phyloP scores from a whole-genome alignment of 352 stramenopile genomes.

The Phytophthora colocasiae region DNA sequence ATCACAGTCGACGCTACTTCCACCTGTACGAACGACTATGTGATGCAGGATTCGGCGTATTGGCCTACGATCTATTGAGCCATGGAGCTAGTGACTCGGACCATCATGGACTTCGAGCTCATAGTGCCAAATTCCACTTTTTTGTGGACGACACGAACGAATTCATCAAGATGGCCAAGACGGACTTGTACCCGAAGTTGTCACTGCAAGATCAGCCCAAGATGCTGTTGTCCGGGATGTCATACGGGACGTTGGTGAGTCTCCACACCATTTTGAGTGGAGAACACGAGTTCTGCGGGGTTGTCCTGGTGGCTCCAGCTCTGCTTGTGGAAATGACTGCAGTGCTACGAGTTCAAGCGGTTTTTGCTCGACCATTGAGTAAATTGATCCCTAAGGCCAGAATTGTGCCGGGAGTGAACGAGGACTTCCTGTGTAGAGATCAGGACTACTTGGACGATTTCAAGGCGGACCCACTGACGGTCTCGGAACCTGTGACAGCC shows the following conservation, averaged over 20 bases:
- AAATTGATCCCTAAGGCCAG: constrained; percentile 53
- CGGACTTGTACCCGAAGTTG: constrained; percentile 38
- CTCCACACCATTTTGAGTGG: constrained; percentile 62
- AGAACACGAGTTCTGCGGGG: constrained; percentile 47
- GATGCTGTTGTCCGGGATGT: constrained; percentile 69
- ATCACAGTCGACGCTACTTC: constrained; percentile 56
- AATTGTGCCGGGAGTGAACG: constrained; percentile 69
- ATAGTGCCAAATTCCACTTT: constrained; percentile 47
- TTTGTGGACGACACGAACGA: constrained; percentile 66
- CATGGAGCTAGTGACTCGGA: constrained; percentile 54
- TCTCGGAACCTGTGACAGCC: constrained; percentile 42
- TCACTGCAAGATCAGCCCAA: constrained; percentile 24
- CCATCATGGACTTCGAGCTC: constrained; percentile 36
- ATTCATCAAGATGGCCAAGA: constrained; percentile 48
- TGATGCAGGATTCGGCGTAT: constrained; percentile 44
- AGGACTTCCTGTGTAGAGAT: constrained; percentile 29
- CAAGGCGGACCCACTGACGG: constrained; percentile 54
- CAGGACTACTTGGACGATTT: constrained; percentile 55
- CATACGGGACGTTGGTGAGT: constrained; percentile 66
- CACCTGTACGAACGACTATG: constrained; percentile 53
- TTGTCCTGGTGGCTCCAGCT: constrained; percentile 64
- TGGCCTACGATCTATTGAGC: constrained; percentile 58
- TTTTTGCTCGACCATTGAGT: constrained; percentile 51
- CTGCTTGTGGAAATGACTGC: constrained; percentile 64
- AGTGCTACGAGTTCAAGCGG: constrained; percentile 47